phyloP scores from a whole-genome alignment of 805 yeast genomes.

The Pichia occidentalis region DNA sequence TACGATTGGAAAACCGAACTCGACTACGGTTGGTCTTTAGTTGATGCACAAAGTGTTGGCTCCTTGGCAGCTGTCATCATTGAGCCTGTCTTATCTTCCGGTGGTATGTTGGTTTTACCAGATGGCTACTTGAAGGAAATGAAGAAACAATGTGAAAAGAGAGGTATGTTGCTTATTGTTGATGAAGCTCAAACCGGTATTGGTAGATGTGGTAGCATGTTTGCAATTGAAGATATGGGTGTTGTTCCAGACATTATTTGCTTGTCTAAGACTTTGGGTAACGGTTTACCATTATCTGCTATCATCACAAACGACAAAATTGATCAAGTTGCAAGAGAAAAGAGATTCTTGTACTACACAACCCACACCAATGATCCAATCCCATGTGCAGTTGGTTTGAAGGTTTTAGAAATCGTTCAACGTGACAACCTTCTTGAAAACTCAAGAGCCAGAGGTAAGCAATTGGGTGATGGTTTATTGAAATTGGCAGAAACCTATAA shows the following conservation, averaged over 20 bases:
- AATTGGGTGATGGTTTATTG: conserved; percentile 23
- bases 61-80: conserved; percentile 46
- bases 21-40: conserved; percentile 24
- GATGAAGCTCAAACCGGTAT: conserved; percentile 53
- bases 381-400: conserved; percentile 27
- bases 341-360: conserved; percentile 24
- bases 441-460: conserved; percentile 22
- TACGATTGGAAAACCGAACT: conserved; percentile 28
- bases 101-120: conserved; percentile 43
- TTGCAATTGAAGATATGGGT: conserved; percentile 28
- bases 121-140: conserved; percentile 27
- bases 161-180: conserved; percentile 43
- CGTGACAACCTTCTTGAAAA: conserved; percentile 24
- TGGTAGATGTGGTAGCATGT: conserved; percentile 48
- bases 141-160: conserved; percentile 28
- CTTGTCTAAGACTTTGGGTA: conserved; percentile 29
- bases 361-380: conserved; percentile 28
- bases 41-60: conserved; percentile 25
- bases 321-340: conserved; percentile 19
- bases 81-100: conserved; percentile 48
- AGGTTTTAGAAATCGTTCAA: conserved; percentile 27
- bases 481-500: conserved; percentile 24
- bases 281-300: conserved; percentile 31
- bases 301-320: conserved; percentile 22
- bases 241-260: conserved; percentile 30